Base-by-base conservation (phyloP, 768 basidiomycete species). In the Pleurotus cornucopiae region DNA sequence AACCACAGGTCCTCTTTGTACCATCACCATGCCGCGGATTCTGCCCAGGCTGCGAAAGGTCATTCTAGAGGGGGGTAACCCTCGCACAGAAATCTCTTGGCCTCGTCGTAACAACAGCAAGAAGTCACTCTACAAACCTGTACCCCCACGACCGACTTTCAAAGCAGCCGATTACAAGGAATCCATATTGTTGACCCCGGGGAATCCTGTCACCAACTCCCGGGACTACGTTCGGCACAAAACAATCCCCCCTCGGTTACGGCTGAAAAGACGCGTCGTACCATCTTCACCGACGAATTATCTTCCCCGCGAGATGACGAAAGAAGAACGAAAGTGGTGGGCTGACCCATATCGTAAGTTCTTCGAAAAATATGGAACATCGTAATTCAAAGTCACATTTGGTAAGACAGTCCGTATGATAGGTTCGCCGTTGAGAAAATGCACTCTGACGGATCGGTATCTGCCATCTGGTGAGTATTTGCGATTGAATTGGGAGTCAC, bases 301-400 rank as follows among this genome's bases (percentile, higher is more conserved):
- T 58, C 52, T 55, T 13, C 78, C 76, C 11, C 75, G 86, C 30
- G 74, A 73, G 56, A 91, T 91, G 89, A 76, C 80, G 0, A 62
- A 64, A 41, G 72, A 82, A 61, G 89, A 91, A 71, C 73, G 79
- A 60, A 67, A 67, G 23, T 89, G 85, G 82, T 86, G 81, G 82
- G 78, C 87, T 9, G 89, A 82, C 65, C 89, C 90, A 54, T 93
- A 91, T 68, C 74, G 89, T 91, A 71, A 53, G 77, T 74, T 38
- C 43, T 14, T 34, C 25, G 37, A 44, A 71, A 72, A 39, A 23
- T 37, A 21, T 37, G 9, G 14, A 43, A 23, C 49, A 47, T 38
- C 14, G 48, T 39, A 25, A 5, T 41, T n/a, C 6, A 52, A 46
- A 7, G 43, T 55, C 38, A 53, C 30, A 11, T 39, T 40, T 37